Evolutionary conservation across 139 green algal species (phyloP), one percentile per base, ranked within the genome.

Genomic region (Microglena sp.): DNA sequence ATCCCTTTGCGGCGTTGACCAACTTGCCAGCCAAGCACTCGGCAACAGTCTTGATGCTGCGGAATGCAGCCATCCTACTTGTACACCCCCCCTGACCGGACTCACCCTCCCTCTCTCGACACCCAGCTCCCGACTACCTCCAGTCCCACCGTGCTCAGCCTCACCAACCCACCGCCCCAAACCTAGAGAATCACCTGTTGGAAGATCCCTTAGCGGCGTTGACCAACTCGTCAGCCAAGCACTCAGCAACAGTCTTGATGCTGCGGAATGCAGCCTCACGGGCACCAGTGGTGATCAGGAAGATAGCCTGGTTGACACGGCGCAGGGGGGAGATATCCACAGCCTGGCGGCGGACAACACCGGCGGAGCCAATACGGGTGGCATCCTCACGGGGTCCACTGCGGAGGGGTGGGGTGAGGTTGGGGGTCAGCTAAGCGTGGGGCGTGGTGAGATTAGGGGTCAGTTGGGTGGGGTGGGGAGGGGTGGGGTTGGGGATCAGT

Each of bases 211-310:
- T 99, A 75, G 94, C 94, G 28, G 94, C 94, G 73, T 99, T 99
- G 75, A 97, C 93, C 35, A 99, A 87, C 88, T 99, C 94, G 70
- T 99, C 94, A 24, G 93, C 92, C 54, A 99, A 77, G 88, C 94
- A 99, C 86, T 99, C 94, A 31, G 92, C 86, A 71, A 99, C 95
- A 55, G 94, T 98, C 86, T 99, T 99, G 79, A 99, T 95, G 84
- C 98, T 99, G 33, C 94, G 80, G 89, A 99, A 99, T 0, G 90
- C 69, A 5, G 87, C 85, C 88, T 99, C 94, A 56, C 94, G 88
- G 0, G 94, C 92, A 32, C 92, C 92, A 3, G 92, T 98, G 62
- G 87, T 96, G 45, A 98, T 68, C 62, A 98, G 80, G 71, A 83
- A 96, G 81, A 98, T 96, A 66, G 92, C 89, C 78, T 94, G 84